These are phyloP conservation scores for Pichia scutulata DNA, from an alignment of 805 yeast genomes.

Conservation along the genomic window DNA sequence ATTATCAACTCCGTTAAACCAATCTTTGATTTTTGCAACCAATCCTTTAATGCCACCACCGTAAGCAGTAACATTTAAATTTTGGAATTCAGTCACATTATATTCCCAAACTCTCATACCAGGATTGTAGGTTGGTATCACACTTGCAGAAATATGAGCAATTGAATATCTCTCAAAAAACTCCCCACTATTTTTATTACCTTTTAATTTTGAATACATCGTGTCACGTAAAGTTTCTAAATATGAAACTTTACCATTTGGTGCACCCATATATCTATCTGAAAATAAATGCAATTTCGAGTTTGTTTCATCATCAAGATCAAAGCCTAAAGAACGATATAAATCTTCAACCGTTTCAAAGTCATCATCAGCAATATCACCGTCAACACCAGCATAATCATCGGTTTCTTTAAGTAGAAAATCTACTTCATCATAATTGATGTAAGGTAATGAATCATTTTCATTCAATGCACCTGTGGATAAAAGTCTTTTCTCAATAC, in stretches of 20 bases:
- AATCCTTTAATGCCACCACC: not conserved
- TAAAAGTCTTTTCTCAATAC: conserved; percentile 26
- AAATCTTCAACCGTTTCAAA: conserved; percentile 11
- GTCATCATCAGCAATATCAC: conserved; percentile 7
- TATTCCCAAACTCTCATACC: conserved; percentile 84
- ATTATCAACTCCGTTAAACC: not conserved
- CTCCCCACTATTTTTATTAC: conserved; percentile 35
- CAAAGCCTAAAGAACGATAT: conserved; percentile 5
- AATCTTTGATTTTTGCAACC: not conserved
- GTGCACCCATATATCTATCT: conserved; percentile 51
- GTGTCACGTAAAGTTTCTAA: conserved; percentile 50
- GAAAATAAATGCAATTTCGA: conserved; percentile 14
- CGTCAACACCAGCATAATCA: conserved; percentile 19
- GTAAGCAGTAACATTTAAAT: not conserved
- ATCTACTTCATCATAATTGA: conserved; percentile 22
- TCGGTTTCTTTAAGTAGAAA: conserved; percentile 11
- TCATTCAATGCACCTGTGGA: conserved; percentile 18
- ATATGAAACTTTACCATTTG: conserved; percentile 57
- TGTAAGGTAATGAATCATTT: conserved; percentile 14
- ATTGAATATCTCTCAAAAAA: conserved; percentile 56
- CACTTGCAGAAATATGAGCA: conserved; percentile 63
- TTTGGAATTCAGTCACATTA: conserved; percentile 52
- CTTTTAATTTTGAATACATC: conserved; percentile 43
- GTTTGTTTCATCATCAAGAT: conserved; percentile 20
- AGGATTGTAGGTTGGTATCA: conserved; percentile 81